phyloP scores from a whole-genome alignment of 441 rosid species.

The Breynia disticha region DNA sequence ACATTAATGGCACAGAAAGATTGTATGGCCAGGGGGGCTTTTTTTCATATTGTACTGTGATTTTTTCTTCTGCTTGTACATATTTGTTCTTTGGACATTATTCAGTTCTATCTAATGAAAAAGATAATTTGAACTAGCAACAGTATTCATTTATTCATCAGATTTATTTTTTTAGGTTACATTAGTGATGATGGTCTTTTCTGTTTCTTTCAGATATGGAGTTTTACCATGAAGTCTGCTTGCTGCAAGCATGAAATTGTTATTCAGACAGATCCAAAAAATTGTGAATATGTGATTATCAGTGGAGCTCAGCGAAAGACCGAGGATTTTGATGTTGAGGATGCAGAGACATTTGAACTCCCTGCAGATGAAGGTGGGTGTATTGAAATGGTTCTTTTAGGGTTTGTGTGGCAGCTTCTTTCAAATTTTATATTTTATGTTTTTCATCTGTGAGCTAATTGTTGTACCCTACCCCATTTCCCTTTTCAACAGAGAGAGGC shows the following conservation, averaged over 20 bases:
- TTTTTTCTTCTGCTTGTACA: too few relatives aligned
- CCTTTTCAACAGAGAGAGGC: conserved; percentile 50
- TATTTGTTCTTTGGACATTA: too few relatives aligned
- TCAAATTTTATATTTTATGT: background rate
- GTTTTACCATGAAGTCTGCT: conserved; percentile 81
- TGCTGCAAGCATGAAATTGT: conserved; percentile 85
- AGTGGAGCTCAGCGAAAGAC: conserved; percentile 79
- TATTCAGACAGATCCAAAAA: conserved; percentile 87
- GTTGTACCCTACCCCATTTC: conserved; percentile 9
- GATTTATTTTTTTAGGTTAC: background rate
- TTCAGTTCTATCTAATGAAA: background rate
- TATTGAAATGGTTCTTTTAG: background rate
- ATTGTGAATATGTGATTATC: conserved; percentile 77
- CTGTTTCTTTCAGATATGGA: conserved; percentile 64
- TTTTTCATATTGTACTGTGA: too few relatives aligned
- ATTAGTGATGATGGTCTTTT: conserved; percentile 4
- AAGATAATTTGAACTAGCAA: background rate
- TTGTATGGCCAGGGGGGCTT: too few relatives aligned
- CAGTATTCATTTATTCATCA: background rate
- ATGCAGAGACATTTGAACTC: conserved; percentile 84
- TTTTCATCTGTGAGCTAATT: background rate
- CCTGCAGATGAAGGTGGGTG: conserved; percentile 88
- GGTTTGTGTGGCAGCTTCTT: background rate
- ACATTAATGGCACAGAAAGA: too few relatives aligned
- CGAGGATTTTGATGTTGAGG: conserved; percentile 76